Evolutionary conservation across 192 early-diverging fungal genomes (phyloP), one percentile per base, ranked within the genome.

Genomic region (Cetraspora pellucida): DNA sequence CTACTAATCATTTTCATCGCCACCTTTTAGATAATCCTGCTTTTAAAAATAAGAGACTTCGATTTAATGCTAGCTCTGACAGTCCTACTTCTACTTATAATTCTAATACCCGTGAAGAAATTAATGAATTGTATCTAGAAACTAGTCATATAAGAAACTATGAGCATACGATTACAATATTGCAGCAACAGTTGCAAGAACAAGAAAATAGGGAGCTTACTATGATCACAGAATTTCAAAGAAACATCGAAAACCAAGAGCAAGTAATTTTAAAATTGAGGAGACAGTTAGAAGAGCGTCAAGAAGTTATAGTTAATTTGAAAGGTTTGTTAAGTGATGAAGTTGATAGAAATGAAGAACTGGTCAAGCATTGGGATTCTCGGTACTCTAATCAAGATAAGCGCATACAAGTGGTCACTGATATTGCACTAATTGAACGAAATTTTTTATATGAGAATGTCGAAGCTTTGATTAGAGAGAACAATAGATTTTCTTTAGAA

Each of bases 341-440:
- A 57, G 8, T 8, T 10, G 19, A 31, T 9, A 13, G 13, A 37
- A 66, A 37, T 10, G 27, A 21, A 70, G 21, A 16, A 2, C 21
- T 10, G 10, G 8, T 8, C 0, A 0, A 70, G 45, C 45, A 37
- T 31, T 66, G 64, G 64, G 25, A 66, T 66, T 37, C 30, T 2
- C 64, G 30, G 9, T 66, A 31, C 37, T 23, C 44, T 28, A 68
- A 68, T 47, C 66, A 68, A 25, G 17, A 43, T 19, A 68, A 68
- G 19, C 44, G 66, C 9, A 49, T 68, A 44, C 3, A 68, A 8
- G 31, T n/a, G 6, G 19, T 68, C 46, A 46, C 46, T 10, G 66
- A 68, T 4, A 68, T 68, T 49, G 66, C 44, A 68, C 17, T 47
- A 46, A 28, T 28, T 47, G 66, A 68, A 68, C 66, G 44, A 17